These are phyloP conservation scores for Agaricales sp. DNA, from an alignment of 1,284 basidiomycete genomes.

Conservation along the genomic window DNA sequence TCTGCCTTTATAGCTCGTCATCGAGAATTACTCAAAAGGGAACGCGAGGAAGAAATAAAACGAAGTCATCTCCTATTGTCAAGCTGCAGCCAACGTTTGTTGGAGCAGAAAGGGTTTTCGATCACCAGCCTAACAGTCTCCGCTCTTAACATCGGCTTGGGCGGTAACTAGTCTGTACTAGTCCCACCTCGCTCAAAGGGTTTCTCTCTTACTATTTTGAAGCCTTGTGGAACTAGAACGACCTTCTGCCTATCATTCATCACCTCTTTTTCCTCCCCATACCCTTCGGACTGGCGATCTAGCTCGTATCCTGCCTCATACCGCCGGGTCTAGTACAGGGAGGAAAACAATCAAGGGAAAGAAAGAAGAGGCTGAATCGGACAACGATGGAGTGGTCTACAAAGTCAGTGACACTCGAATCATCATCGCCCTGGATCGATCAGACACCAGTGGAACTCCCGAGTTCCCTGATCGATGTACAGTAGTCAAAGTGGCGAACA, in stretches of 20 bases:
- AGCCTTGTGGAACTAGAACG: conserved; percentile 84
- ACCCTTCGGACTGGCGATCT: conserved; percentile 78
- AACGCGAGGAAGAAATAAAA: conserved; percentile 78
- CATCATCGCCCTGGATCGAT: conserved; percentile 62
- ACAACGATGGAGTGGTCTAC: conserved; percentile 74
- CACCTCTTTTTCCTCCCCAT: conserved; percentile 72
- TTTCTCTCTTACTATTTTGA: conserved; percentile 10
- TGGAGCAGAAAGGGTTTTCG: conserved; percentile 83
- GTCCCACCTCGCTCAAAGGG: not conserved
- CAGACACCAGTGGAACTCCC: conserved; percentile 52
- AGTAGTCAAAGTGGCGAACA: conserved; percentile 85
- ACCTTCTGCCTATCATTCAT: conserved; percentile 71
- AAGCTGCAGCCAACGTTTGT: conserved; percentile 74
- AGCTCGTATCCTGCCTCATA: conserved; percentile 72
- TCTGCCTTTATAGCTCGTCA: conserved; percentile 26
- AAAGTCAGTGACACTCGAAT: conserved; percentile 73
- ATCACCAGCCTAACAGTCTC: conserved; percentile 66
- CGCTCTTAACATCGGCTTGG: conserved; percentile 70
- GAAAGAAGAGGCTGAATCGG: conserved; percentile 26
- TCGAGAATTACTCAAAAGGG: conserved; percentile 53
- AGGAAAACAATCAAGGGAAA: conserved; percentile 30
- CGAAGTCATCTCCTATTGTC: conserved; percentile 73
- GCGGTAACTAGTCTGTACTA: conserved; percentile 74
- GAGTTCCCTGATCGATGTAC: conserved; percentile 79
- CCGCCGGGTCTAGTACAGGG: conserved; percentile 29